Evolutionary conservation across 1,284 basidiomycete species (phyloP).

Genomic region (Puccinia polysora): DNA sequence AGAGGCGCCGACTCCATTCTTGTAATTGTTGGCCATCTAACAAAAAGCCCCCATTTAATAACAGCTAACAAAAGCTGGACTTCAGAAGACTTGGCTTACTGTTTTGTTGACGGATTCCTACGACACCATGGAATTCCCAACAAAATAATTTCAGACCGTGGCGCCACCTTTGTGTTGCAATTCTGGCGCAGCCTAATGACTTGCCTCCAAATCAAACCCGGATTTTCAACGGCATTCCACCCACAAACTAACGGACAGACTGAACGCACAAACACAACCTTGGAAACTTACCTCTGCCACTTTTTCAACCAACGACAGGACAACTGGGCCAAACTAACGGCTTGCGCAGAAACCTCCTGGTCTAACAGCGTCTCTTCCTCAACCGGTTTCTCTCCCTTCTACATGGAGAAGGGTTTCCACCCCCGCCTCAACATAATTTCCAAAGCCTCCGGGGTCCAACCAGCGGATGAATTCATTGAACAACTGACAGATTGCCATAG

Average conservation of each 20-base stretch:
- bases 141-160: not conserved
- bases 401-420: no score
- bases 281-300: constrained; percentile 44
- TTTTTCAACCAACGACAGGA: constrained; percentile 44
- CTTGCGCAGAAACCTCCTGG: constrained; percentile 50
- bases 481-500: no score
- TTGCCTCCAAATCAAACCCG: not conserved
- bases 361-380: no score
- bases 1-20: not conserved
- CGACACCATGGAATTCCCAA: constrained; percentile 15
- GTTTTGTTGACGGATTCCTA: not conserved
- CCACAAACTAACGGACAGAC: constrained; percentile 28
- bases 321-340: constrained; percentile 48
- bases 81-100: not conserved
- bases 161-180: not conserved
- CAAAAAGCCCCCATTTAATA: constrained; percentile 6
- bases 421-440: no score
- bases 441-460: no score
- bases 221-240: constrained; percentile 5
- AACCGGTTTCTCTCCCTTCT: no score
- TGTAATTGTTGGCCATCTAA: not conserved
- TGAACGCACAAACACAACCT: not conserved
- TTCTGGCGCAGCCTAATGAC: not conserved
- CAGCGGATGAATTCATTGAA: no score
- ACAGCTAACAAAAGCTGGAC: not conserved